Evolutionary conservation across 2,329 filamentous ascomycete species (phyloP).

Genomic region (Pestalotiopsis sp.): DNA sequence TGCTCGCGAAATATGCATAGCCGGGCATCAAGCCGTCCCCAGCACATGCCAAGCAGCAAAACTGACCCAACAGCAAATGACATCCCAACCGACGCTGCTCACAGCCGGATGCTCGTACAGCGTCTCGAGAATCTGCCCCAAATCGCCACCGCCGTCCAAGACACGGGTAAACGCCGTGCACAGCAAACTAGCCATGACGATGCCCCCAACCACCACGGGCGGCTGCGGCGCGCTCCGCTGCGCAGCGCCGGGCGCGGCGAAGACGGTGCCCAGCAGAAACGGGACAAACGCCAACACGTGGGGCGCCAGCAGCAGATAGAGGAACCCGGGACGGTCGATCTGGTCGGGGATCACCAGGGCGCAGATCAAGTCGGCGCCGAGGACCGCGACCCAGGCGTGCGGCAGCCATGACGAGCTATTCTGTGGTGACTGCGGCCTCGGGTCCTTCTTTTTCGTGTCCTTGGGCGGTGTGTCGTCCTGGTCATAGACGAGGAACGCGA

Average conservation of each 20-base stretch:
- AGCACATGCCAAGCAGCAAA: constrained; percentile 21
- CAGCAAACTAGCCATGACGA: not conserved
- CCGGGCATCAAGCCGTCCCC: not conserved
- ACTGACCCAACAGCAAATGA: constrained; percentile 29
- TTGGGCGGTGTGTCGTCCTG: not conserved
- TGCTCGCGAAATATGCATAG: no score
- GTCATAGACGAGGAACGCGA: constrained; percentile 17
- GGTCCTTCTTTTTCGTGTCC: not conserved
- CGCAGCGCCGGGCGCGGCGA: not conserved
- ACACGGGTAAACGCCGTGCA: not conserved
- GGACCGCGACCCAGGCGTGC: not conserved
- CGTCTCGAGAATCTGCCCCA: not conserved
- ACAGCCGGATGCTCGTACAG: constrained; percentile 27
- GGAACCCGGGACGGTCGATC: constrained; percentile 18
- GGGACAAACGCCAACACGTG: constrained; percentile 28
- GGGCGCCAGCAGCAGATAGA: constrained; percentile 23
- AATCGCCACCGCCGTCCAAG: not conserved
- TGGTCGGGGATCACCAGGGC: constrained; percentile 20
- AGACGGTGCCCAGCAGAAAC: constrained; percentile 18
- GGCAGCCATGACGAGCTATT: not conserved
- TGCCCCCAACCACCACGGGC: not conserved
- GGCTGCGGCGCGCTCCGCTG: not conserved
- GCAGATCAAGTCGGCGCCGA: not conserved
- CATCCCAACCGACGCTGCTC: constrained; percentile 30
- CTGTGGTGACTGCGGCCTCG: not conserved